Percentiles rank a stretch among this genome's conserved stretches.
Conservation (phyloP, 2,329 filamentous ascomycete genomes). For the Fusarium temperatum region DNA sequence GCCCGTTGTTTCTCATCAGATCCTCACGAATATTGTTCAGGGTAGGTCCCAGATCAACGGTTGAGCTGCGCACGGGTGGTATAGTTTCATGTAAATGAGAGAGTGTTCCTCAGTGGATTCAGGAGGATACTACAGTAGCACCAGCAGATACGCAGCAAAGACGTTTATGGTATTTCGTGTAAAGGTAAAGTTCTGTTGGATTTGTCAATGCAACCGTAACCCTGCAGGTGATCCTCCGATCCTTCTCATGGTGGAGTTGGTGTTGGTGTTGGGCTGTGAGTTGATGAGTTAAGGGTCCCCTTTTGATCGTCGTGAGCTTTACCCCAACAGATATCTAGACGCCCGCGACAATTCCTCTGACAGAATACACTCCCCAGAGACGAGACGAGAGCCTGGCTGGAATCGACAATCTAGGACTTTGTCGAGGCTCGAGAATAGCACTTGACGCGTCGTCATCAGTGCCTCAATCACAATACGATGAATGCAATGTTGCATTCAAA, state of each 20-base stretch:
- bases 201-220: constrained; percentile 1
- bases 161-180: constrained; percentile 9
- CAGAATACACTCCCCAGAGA: neutral
- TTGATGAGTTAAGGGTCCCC: constrained; percentile 4
- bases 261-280: neutral
- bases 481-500: constrained; percentile 30
- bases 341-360: neutral
- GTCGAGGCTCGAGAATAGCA: neutral
- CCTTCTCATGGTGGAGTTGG: constrained; percentile 19
- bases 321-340: neutral
- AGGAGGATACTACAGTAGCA: neutral
- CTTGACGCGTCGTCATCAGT: constrained; percentile 3
- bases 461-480: neutral
- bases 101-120: neutral
- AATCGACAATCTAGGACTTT: neutral
- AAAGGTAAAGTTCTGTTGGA: neutral
- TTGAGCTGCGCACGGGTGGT: neutral
- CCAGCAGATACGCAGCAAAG: neutral
- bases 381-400: neutral
- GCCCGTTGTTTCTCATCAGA: constrained; percentile 4
- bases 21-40: neutral
- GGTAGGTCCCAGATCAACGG: constrained; percentile 10
- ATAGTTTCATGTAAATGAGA: constrained; percentile 9
- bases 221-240: constrained; percentile 28
- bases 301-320: constrained; percentile 6